Evolutionary conservation across 106 monocot genomes (phyloP), one percentile per base, ranked within the genome.

Genomic region (Dioscorea zingiberensis): DNA sequence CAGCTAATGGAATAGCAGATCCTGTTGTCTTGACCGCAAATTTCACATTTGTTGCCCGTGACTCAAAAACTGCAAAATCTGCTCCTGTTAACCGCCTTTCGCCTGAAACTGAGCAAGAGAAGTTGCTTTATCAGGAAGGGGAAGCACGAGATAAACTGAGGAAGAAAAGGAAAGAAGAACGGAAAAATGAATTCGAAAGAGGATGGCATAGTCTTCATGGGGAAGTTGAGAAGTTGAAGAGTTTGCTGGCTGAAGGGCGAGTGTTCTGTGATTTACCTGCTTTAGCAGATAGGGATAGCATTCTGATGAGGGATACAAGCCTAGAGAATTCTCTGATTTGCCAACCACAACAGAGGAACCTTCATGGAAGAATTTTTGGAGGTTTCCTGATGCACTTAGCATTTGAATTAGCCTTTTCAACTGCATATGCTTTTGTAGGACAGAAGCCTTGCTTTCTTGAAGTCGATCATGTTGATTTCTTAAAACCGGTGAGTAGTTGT

Each of bases 381-480:
- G 97, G 97, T 6, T 97, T 97, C 69, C 65, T 97, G 70, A 97
- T 97, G 97, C 80, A 97, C 30, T 72, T 74, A 48, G 97, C 97
- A 38, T 97, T 89, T 73, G 97, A 92, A 64, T 73, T 97, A 47
- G 91, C 85, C 27, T 97, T 97, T 75, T 97, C 97, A 21, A 97
- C 97, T 51, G 92, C 97, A 16, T 97, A 97, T 77, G 92, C 92
- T 21, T 97, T 97, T 68, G 74, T 84, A 30, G 97, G 97, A 15
- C 91, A 81, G 46, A 85, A 71, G 78, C 97, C 92, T 54, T 76
- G 70, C 48, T 97, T 97, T 73, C 72, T 92, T 71, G 97, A 97
- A 77, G 92, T 92, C 51, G 97, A 97, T 77, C 97, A 97, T 73
- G 92, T 97, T 60, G 92, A 92, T 75, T 97, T 97, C 69, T 71